phyloP scores from a whole-genome alignment of 163 green algal genomes.

The Scenedesmus sp. region DNA sequence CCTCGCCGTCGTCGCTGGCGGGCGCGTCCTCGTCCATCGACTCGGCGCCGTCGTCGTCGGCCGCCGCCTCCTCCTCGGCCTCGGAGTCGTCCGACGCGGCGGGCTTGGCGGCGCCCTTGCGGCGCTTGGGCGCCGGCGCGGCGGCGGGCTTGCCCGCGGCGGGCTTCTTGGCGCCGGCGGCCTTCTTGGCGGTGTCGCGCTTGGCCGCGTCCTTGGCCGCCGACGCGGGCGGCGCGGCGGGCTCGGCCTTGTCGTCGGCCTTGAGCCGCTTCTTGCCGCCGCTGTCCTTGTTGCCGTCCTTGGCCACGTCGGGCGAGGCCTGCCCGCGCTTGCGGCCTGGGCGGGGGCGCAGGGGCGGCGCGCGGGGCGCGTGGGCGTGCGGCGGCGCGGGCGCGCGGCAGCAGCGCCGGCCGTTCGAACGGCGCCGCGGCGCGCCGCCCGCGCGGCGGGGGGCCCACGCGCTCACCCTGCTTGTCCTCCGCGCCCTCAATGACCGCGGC shows the following conservation, averaged over 20 bases:
- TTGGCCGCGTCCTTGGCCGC: background rate
- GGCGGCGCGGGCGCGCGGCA: background rate
- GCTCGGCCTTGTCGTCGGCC: slow-evolving; percentile 11
- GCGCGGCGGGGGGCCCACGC: background rate
- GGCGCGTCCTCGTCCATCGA: slow-evolving; percentile 19
- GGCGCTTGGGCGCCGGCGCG: background rate
- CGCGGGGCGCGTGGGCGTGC: background rate
- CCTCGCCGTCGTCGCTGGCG: background rate
- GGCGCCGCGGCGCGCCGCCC: background rate
- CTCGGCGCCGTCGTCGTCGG: slow-evolving; percentile 14
- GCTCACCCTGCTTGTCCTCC: slow-evolving; percentile 6
- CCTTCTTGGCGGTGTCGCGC: background rate
- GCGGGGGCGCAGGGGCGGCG: too few species aligned
- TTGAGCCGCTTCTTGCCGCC: background rate
- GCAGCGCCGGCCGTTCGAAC: background rate
- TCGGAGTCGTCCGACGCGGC: too few species aligned
- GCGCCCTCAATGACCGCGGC: slow-evolving; percentile 35
- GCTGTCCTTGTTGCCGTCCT: background rate
- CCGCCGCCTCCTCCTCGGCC: slow-evolving; percentile 11
- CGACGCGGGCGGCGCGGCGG: background rate
- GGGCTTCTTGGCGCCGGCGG: background rate
- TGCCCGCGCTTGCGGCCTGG: slow-evolving; percentile 26
- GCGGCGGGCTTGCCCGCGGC: background rate
- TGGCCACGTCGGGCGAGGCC: background rate
- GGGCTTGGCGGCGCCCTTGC: too few species aligned